Percentiles rank a stretch among this genome's conserved stretches.
phyloP scores from a whole-genome alignment of 257 asterid genomes.

The Scutellaria minor region DNA sequence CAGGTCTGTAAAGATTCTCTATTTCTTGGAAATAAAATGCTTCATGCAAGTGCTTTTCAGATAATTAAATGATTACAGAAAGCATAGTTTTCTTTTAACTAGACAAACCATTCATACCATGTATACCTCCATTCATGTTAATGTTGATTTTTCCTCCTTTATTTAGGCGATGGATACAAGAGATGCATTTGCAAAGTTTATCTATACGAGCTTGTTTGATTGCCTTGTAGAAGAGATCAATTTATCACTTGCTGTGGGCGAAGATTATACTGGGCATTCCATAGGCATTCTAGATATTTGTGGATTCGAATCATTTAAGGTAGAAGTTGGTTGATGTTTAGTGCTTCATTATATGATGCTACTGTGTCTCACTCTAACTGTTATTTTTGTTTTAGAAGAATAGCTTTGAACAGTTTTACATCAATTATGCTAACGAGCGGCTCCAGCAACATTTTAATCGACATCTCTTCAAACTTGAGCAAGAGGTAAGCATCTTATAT shows the following conservation, averaged over 20 bases:
- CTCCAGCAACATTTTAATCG: conserved; percentile 94
- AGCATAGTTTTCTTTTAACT: conserved; percentile 1
- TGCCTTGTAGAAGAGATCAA: conserved; percentile 88
- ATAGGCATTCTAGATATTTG: conserved; percentile 88
- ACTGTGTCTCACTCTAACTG: conserved; percentile 27
- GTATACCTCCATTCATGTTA: conserved; percentile 16
- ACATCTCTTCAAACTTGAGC: conserved; percentile 87
- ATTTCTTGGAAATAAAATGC: conserved; percentile 25
- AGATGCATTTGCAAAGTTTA: conserved; percentile 86
- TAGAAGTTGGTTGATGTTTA: conserved; percentile 32
- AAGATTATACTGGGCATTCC: conserved; percentile 63
- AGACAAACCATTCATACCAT: neutral
- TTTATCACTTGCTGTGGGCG: conserved; percentile 64
- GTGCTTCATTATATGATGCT: neutral
- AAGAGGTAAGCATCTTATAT: conserved; percentile 68
- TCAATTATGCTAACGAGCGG: conserved; percentile 96
- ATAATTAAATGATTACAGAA: conserved; percentile 26
- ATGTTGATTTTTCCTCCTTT: neutral
- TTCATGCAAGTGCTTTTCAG: conserved; percentile 24
- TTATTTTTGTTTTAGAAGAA: conserved; percentile 59
- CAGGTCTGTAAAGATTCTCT: conserved; percentile 58
- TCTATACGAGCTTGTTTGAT: conserved; percentile 85
- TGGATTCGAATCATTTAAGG: conserved; percentile 91
- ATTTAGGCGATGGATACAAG: conserved; percentile 80
- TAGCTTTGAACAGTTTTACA: conserved; percentile 89